These are phyloP conservation scores for Cadophora malorum DNA, from an alignment of 2,329 filamentous ascomycete species.

Conservation along the genomic window DNA sequence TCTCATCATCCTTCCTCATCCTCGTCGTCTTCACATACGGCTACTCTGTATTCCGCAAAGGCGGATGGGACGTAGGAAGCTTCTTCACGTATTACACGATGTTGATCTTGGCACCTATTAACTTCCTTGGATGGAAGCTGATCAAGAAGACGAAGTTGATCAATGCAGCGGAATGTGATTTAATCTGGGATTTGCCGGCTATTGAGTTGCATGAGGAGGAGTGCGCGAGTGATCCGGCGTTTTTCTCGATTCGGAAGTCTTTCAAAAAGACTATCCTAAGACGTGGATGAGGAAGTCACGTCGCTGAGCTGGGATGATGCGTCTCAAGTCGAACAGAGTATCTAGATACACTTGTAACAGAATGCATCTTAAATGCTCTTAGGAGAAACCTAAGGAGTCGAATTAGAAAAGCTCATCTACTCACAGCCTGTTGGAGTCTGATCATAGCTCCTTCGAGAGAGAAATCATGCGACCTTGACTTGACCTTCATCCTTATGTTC, in stretches of 20 bases:
- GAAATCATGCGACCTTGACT: too few relatives aligned
- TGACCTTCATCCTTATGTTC: too few relatives aligned
- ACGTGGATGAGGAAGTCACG: background rate
- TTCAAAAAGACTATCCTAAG: slow-evolving; percentile 7
- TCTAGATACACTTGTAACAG: too few relatives aligned
- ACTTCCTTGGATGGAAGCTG: slow-evolving; percentile 74
- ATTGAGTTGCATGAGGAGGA: slow-evolving; percentile 23
- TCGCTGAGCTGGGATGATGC: background rate
- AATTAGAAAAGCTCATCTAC: too few relatives aligned
- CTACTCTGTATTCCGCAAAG: slow-evolving; percentile 74
- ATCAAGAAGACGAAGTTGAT: slow-evolving; percentile 61
- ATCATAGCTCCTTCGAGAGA: too few relatives aligned
- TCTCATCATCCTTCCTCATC: slow-evolving; percentile 63
- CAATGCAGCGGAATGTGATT: slow-evolving; percentile 57
- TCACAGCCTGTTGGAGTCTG: too few relatives aligned
- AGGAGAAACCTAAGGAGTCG: background rate
- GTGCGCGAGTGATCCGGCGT: slow-evolving; percentile 8
- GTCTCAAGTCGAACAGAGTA: background rate
- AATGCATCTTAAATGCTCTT: background rate
- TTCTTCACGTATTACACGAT: slow-evolving; percentile 77
- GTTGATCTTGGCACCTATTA: slow-evolving; percentile 60
- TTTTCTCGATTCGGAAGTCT: slow-evolving; percentile 9
- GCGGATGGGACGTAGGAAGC: slow-evolving; percentile 66
- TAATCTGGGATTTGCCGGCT: slow-evolving; percentile 41
- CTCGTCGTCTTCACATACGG: slow-evolving; percentile 76